Percentiles rank a stretch among this genome's conserved stretches.
Conservation (phyloP, 805 yeast genomes). For the Spathaspora gorwiae region DNA sequence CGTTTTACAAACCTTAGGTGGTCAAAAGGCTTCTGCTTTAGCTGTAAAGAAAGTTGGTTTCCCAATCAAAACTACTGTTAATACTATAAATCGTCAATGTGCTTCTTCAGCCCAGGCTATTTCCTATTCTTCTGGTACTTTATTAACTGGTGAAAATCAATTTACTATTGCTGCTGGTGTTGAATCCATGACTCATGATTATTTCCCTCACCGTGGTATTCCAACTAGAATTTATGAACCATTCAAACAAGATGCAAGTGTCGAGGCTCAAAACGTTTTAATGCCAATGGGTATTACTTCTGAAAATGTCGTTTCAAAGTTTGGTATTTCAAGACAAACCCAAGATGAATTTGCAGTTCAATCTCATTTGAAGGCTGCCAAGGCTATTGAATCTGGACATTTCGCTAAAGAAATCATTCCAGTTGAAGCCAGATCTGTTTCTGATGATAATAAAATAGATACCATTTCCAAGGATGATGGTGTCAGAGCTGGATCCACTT, state of each 20-base stretch:
- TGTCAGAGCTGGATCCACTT: constrained; percentile 19
- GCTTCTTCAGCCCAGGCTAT: constrained; percentile 38
- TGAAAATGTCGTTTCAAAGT: constrained; percentile 21
- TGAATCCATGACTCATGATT: constrained; percentile 39
- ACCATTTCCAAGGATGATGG: constrained; percentile 25
- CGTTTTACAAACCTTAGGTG: constrained; percentile 33
- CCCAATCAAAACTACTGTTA: constrained; percentile 29
- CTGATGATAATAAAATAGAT: constrained; percentile 8
- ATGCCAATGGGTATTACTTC: constrained; percentile 30
- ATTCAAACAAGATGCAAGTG: constrained; percentile 11
- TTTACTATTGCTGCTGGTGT: constrained; percentile 39
- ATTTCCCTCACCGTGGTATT: constrained; percentile 36
- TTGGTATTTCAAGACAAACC: constrained; percentile 19
- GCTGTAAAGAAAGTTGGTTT: constrained; percentile 31
- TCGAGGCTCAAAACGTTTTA: constrained; percentile 23
- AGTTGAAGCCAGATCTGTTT: constrained; percentile 9
- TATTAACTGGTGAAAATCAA: constrained; percentile 24
- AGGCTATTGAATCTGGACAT: constrained; percentile 19
- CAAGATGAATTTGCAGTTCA: constrained; percentile 21
- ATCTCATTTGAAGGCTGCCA: constrained; percentile 20
- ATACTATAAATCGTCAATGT: constrained; percentile 35
- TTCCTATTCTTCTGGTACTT: constrained; percentile 26
- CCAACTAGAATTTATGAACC: constrained; percentile 25
- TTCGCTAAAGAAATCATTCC: constrained; percentile 19
- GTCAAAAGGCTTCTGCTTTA: constrained; percentile 33